These are phyloP conservation scores for Pinus albicaulis DNA, from an alignment of 75 land plant species.

Conservation along the genomic window DNA sequence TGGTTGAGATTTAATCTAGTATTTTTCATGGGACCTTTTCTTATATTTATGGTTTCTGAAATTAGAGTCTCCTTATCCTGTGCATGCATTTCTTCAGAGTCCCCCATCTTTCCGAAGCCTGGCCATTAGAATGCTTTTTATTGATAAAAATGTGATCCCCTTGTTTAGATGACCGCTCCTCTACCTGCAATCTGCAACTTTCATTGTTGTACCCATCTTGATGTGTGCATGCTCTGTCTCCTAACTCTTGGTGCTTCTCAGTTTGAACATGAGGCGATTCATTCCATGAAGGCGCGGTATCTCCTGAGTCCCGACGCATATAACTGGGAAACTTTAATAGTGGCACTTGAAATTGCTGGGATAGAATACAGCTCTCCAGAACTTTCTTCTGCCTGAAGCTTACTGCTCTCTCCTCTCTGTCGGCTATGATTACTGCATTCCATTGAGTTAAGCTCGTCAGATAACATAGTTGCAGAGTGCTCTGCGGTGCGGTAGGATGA, in stretches of 20 bases:
- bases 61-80: background rate
- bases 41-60: background rate
- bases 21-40: background rate
- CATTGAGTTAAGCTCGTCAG: background rate
- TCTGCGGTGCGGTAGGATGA: too few species aligned
- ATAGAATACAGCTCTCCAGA: background rate
- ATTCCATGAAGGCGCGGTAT: background rate
- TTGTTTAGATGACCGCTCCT: background rate
- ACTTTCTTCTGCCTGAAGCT: background rate
- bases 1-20: constrained; percentile 3
- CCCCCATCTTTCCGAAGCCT: background rate
- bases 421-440: background rate
- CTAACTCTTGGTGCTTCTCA: background rate
- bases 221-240: background rate
- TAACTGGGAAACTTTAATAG: background rate
- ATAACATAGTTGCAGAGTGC: background rate
- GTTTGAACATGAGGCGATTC: background rate
- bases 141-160: background rate
- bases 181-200: background rate
- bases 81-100: background rate
- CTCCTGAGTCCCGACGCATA: background rate
- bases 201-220: background rate
- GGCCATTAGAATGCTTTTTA: too few species aligned
- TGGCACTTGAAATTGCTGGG: background rate
- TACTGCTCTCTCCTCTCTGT: background rate